Base-by-base conservation (phyloP, 2,329 filamentous ascomycete species). In the Orbilia brochopaga region DNA sequence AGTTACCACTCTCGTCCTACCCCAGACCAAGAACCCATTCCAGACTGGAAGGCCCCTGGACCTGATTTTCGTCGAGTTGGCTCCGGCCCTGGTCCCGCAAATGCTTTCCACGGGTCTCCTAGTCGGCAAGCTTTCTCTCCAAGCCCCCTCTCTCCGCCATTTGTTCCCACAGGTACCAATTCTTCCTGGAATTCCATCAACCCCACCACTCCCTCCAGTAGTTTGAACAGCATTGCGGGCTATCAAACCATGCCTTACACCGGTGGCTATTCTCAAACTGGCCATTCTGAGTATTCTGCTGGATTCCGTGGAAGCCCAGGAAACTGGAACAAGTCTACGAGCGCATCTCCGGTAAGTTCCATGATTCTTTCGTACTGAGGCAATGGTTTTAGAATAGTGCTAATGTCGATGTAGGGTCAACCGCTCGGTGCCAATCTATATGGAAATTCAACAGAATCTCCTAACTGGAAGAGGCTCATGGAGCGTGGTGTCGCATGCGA, bases 401-500 rank as follows among this genome's bases (percentile, higher is more conserved):
- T 62, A 54, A 62, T 21, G 2, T 44, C 4, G 1, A 1, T 1
- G 3, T 51, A 70, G 66, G 60, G 37, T 30, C 59, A 63, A 27
- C 59, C 59, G 21, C 23, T 64, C 19, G 66, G 66, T n/a, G 40
- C 46, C 4, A 64, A 60, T 24, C 48, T 70, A 2, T 70, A 70
- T 42, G 66, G 66, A 6, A 70, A 70, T 23, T 64, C 59, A 4
- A 59, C 59, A 6, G 66, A 70, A 30, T 64, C 66, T 35, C 66
- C 66, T n/a, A 70, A 70, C 37, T 70, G 66, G 66, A 70, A 70
- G 54, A 54, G 66, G n/a, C 52, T 70, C 19, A 70, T 70, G 59
- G 66, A 70, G n/a, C 59, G 66, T 27, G 66, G 66, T 46, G 66
- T 70, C 27, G 52, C 66, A 78, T 97, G 93, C 81, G 95, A 99